Evolutionary conservation across 352 stramenopile species (phyloP), one percentile per base, ranked within the genome.

Genomic region (Phytophthora hybrid): DNA sequence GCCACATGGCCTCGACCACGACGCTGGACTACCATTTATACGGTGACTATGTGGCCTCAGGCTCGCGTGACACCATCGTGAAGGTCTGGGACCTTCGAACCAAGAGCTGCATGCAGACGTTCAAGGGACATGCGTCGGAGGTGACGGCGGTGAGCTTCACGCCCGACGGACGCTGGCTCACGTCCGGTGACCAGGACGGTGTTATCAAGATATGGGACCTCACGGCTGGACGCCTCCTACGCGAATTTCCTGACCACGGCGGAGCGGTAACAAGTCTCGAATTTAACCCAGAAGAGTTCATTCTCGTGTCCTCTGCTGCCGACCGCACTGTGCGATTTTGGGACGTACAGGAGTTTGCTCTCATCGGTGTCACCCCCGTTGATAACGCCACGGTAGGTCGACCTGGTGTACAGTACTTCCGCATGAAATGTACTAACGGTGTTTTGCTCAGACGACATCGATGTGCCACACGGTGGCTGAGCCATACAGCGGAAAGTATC

Each of bases 281-380:
- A 66, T 96, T 95, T 61, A 96, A 95, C 41, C 90, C 90, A 0
- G 87, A 95, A 51, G 90, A 96, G 62, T 95, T 94, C 58, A 95
- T 95, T 34, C 73, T 96, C 32, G 88, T 94, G 59, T 95, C 90
- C 4, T 81, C 90, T 21, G 87, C 87, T 19, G 74, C 82, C 13
- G 90, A 96, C 61, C 88, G 86, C 67, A 95, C 87, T 6, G 69
- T 95, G 44, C 82, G 88, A n/a, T 93, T 95, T 62, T 96, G 88
- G 88, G 88, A 96, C 44, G 83, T 96, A n/a, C 87, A 96, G 65
- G 82, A 92, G 32, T 94, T 96, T 63, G 78, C 85, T 31, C 76
- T 94, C 16, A 93, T 95, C 26, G 88, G 88, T 10, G 82, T 94
- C 54, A 95, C 90, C 2, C 87, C 90, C 13, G 91, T 87, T 1